A percentile compares a stretch with the other conserved stretches of the same genome.
These are phyloP conservation scores for Potentilla sterilis DNA, from an alignment of 306 rosid species.

Conservation along the genomic window DNA sequence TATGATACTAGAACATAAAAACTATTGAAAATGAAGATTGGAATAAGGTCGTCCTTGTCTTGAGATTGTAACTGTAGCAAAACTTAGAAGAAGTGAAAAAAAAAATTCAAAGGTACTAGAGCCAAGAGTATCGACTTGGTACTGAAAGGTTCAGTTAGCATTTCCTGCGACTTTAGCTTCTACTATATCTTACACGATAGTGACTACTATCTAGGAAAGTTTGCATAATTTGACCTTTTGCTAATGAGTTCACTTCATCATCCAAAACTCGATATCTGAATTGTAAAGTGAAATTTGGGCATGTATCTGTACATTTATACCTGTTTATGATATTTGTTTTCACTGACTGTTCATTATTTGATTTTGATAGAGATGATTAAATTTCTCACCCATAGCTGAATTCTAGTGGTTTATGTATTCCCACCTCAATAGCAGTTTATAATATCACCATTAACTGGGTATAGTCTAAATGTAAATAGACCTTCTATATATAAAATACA, in stretches of 20 bases:
- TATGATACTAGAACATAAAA: neutral
- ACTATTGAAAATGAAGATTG: neutral
- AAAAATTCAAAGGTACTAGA: neutral
- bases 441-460: neutral
- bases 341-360: neutral
- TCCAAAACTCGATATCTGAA: neutral
- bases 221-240: neutral
- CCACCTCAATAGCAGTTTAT: neutral
- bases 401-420: neutral
- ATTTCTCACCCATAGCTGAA: neutral
- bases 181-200: neutral
- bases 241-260: neutral
- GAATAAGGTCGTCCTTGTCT: neutral
- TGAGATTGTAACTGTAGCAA: neutral
- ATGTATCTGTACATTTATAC: neutral
- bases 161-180: constrained; percentile 1
- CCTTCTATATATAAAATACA: neutral
- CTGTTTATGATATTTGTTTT: neutral
- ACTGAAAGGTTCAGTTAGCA: constrained; percentile 5
- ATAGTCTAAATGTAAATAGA: neutral
- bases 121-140: constrained; percentile 1
- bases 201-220: neutral
- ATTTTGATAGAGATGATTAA: neutral
- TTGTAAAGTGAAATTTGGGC: neutral
- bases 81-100: constrained; percentile 19